A percentile compares a stretch with the other conserved stretches of the same genome.
Evolutionary conservation across 2,329 filamentous ascomycete genomes (phyloP).

Genomic region (Ophiostoma quercus): DNA sequence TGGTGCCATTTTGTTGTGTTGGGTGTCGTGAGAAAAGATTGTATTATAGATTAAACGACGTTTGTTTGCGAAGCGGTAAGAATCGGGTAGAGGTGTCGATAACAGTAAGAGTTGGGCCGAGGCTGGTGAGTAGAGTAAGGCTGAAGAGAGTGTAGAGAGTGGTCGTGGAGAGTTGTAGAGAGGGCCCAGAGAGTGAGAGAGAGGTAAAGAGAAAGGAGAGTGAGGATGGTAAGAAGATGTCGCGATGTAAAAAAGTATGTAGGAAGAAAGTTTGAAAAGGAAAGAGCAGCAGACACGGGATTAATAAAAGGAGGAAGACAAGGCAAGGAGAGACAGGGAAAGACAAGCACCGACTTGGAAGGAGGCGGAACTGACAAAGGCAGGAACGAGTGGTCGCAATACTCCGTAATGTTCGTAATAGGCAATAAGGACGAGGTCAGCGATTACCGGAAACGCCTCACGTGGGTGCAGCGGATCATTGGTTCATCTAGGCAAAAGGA

Average conservation of each 20-base stretch:
- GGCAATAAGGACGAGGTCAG: neutral
- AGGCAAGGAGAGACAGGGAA: neutral
- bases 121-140: neutral
- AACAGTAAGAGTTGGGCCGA: neutral
- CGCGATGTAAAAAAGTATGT: neutral
- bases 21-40: neutral
- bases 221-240: neutral
- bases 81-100: neutral
- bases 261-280: conserved; percentile 7
- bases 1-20: conserved; percentile 49
- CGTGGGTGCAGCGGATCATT: conserved; percentile 10
- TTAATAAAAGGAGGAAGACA: conserved; percentile 9
- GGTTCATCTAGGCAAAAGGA: neutral
- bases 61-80: neutral
- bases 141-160: neutral
- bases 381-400: conserved; percentile 9
- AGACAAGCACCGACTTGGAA: neutral
- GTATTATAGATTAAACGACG: neutral
- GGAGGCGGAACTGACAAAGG: conserved; percentile 14
- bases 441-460: conserved; percentile 12
- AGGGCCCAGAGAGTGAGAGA: neutral
- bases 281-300: conserved; percentile 12
- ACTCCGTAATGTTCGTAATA: neutral
- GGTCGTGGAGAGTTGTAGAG: too few relatives aligned
- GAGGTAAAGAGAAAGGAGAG: neutral